A percentile compares a stretch with the other conserved stretches of the same genome.
Evolutionary conservation across 2,329 filamentous ascomycete species (phyloP).

Genomic region (Alternaria ventricosa): DNA sequence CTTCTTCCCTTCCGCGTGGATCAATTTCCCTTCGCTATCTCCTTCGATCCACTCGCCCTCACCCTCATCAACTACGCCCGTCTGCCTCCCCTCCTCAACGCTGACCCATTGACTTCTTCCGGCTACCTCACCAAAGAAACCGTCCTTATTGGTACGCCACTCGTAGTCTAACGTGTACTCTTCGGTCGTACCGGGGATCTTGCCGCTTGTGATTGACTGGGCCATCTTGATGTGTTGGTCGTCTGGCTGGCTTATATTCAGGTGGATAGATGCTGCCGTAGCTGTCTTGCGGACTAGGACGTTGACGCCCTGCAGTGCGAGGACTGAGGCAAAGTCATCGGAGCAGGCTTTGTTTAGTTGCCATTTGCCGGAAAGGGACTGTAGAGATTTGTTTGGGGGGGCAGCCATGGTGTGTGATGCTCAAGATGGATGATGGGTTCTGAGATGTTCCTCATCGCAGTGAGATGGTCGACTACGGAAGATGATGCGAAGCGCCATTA

Average conservation of each 20-base stretch:
- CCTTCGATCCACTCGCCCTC: constrained; percentile 16
- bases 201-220: constrained; percentile 17
- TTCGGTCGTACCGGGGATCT: constrained; percentile 19
- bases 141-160: constrained; percentile 22
- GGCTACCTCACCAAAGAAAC: constrained; percentile 17
- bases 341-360: constrained; percentile 19
- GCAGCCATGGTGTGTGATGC: constrained; percentile 11
- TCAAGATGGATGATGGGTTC: background rate
- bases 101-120: constrained; percentile 19
- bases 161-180: constrained; percentile 17
- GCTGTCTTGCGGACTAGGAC: constrained; percentile 15
- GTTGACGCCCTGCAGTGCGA: constrained; percentile 21
- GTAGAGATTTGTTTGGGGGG: constrained; percentile 10
- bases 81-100: constrained; percentile 10
- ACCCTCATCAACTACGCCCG: constrained; percentile 1
- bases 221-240: constrained; percentile 15
- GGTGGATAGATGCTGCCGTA: constrained; percentile 17
- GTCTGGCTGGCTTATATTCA: constrained; percentile 19
- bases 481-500: background rate
- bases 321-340: constrained; percentile 19
- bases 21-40: constrained; percentile 12
- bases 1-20: constrained; percentile 18
- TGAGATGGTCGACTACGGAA: background rate
- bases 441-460: background rate
- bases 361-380: constrained; percentile 17